Conservation (phyloP, 495 filamentous ascomycete genomes). For the Polyplosphaeria fusca region DNA sequence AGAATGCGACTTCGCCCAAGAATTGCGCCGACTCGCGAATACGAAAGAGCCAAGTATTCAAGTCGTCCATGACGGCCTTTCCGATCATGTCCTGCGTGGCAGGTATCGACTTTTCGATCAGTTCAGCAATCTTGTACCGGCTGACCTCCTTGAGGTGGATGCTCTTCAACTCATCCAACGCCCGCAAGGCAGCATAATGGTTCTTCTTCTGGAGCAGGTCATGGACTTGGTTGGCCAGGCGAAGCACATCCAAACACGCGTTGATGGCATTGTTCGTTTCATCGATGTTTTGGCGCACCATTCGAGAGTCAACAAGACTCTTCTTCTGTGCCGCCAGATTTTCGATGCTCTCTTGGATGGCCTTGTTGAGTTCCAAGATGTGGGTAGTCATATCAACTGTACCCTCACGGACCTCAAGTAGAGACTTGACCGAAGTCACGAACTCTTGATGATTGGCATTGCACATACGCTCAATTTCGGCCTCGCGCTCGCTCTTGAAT, state of each 20-base stretch:
- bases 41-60: slow-evolving; percentile 96
- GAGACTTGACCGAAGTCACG: slow-evolving; percentile 83
- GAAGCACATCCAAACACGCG: slow-evolving; percentile 86
- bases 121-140: slow-evolving; percentile 90
- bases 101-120: slow-evolving; percentile 93
- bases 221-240: slow-evolving; percentile 90
- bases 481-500: slow-evolving; percentile 81
- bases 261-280: slow-evolving; percentile 86
- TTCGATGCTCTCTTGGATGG: slow-evolving; percentile 93
- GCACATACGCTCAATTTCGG: slow-evolving; percentile 91
- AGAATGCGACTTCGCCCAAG: slow-evolving; percentile 94
- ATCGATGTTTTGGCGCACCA: slow-evolving; percentile 92
- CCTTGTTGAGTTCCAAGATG: slow-evolving; percentile 86
- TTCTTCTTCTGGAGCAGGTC: slow-evolving; percentile 87
- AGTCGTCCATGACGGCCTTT: slow-evolving; percentile 92
- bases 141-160: slow-evolving; percentile 90
- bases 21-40: slow-evolving; percentile 95
- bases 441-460: slow-evolving; percentile 97
- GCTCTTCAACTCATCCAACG: slow-evolving; percentile 92
- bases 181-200: slow-evolving; percentile 90
- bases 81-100: slow-evolving; percentile 89
- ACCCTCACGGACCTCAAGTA: slow-evolving; percentile 84
- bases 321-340: slow-evolving; percentile 93
- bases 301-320: slow-evolving; percentile 81
- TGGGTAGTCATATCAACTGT: slow-evolving; percentile 85